phyloP scores from a whole-genome alignment of 345 rosid genomes.

The Linum trigynum region DNA sequence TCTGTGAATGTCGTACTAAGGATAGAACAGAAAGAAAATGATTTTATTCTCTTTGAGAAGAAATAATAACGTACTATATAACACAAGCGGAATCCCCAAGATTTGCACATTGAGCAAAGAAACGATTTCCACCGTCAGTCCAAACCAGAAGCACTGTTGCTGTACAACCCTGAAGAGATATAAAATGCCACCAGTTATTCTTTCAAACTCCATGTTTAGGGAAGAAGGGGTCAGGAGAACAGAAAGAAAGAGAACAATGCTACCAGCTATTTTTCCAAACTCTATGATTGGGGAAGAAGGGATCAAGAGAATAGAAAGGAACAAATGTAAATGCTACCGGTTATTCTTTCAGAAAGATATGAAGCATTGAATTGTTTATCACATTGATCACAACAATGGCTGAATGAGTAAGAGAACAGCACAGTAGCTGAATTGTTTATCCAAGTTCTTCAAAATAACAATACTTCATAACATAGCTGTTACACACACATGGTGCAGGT shows the following conservation, averaged over 20 bases:
- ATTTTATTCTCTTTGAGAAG: neutral
- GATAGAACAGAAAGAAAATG: neutral
- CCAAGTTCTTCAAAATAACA: neutral
- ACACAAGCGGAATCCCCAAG: slow-evolving; percentile 92
- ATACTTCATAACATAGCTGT: too few species aligned
- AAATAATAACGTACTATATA: slow-evolving; percentile 47
- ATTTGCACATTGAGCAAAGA: slow-evolving; percentile 86
- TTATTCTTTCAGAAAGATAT: too few species aligned
- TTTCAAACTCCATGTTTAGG: neutral
- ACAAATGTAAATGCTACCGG: neutral
- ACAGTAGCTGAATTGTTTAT: neutral
- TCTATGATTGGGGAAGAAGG: neutral
- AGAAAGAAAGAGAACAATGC: neutral
- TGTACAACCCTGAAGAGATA: slow-evolving; percentile 75
- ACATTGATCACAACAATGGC: neutral
- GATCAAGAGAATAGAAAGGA: neutral
- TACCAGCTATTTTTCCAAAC: too few species aligned
- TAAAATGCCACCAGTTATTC: neutral
- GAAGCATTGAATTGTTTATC: neutral
- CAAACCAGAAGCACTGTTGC: slow-evolving; percentile 90
- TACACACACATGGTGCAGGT: too few species aligned
- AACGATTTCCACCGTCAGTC: slow-evolving; percentile 38
- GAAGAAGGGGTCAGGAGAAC: neutral
- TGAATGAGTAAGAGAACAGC: neutral
- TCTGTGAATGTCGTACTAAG: slow-evolving; percentile 12